Percentiles rank a stretch among this genome's conserved stretches.
Conservation (phyloP, 2,329 filamentous ascomycete genomes). For the Triangularia setosa region DNA sequence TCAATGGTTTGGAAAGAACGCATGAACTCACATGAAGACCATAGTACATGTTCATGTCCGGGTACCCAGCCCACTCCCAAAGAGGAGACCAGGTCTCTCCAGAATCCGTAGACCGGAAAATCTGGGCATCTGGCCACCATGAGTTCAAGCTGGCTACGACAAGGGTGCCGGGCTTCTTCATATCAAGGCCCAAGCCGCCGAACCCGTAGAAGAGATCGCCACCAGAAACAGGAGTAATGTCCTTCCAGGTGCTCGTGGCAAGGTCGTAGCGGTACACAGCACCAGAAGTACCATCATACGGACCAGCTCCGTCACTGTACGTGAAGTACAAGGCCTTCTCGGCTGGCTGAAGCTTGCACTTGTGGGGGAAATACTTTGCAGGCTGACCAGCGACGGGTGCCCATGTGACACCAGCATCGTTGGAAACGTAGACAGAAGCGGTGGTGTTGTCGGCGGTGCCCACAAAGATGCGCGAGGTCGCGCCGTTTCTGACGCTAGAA, state of each 20-base stretch:
- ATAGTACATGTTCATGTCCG: slow-evolving; percentile 44
- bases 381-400: slow-evolving; percentile 48
- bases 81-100: slow-evolving; percentile 51
- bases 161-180: slow-evolving; percentile 51
- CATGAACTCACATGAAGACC: slow-evolving; percentile 18
- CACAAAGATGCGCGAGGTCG: slow-evolving; percentile 54
- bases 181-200: slow-evolving; percentile 52
- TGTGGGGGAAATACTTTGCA: slow-evolving; percentile 49
- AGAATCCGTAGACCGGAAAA: slow-evolving; percentile 53
- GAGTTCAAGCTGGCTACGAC: slow-evolving; percentile 55
- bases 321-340: slow-evolving; percentile 53
- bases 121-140: slow-evolving; percentile 56
- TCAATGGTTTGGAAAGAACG: no score
- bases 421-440: slow-evolving; percentile 51
- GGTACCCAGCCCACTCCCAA: slow-evolving; percentile 49
- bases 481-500: slow-evolving; percentile 40
- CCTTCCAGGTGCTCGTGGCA: slow-evolving; percentile 43
- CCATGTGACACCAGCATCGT: slow-evolving; percentile 52
- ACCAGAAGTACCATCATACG: slow-evolving; percentile 53
- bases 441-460: slow-evolving; percentile 51
- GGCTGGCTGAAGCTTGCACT: slow-evolving; percentile 45
- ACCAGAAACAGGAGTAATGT: slow-evolving; percentile 53
- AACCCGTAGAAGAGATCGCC: slow-evolving; percentile 50
- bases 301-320: slow-evolving; percentile 52
- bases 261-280: slow-evolving; percentile 54